Evolutionary conservation across 2,329 filamentous ascomycete genomes (phyloP), one percentile per base, ranked within the genome.

Genomic region (Sclerotinia borealis): DNA sequence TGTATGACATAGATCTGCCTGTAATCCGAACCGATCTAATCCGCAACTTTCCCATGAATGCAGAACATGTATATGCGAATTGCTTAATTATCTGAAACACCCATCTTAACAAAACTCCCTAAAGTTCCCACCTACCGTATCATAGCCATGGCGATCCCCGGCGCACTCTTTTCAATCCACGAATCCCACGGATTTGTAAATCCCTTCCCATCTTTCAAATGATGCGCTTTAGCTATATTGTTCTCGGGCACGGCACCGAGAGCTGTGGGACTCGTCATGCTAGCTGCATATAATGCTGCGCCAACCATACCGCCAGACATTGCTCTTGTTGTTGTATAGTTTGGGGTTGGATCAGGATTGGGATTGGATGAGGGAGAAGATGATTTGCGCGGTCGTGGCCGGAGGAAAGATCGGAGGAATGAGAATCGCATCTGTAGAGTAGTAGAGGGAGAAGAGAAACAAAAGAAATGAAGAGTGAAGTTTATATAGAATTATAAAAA

Each of bases 111-210:
- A 19, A 45, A 31, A n/a, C 49, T 11, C 31, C 4, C 47, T 17
- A 4, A 25, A 39, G 34, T 13, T n/a, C n/a, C 22, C n/a, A 66
- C 74, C 52, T 71, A 79, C 78, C 72, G 74, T 1, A 77, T 34
- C 64, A 83, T 74, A 41, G 69, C 73, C 59, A 67, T 63, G 7
- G 76, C 36, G 31, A 83, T 75, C 19, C 72, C 8, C 59, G 56
- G 11, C 0, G 34, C 68, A 52, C 66, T 72, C 17, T 75, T 69
- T 5, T 82, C 78, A 15, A 63, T 67, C 68, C 78, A 85, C n/a
- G 80, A 83, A 7, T 79, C 76, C 83, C 83, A 85, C 0, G 83
- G 83, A 72, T 85, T 85, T n/a, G 72, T 72, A 69, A 84, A 85
- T 5, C 82, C 82, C 63, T 80, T 82, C 15, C 80, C 80, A 67